Conservation (phyloP, 2,329 filamentous ascomycete genomes). For the Pseudogymnoascus sp. region DNA sequence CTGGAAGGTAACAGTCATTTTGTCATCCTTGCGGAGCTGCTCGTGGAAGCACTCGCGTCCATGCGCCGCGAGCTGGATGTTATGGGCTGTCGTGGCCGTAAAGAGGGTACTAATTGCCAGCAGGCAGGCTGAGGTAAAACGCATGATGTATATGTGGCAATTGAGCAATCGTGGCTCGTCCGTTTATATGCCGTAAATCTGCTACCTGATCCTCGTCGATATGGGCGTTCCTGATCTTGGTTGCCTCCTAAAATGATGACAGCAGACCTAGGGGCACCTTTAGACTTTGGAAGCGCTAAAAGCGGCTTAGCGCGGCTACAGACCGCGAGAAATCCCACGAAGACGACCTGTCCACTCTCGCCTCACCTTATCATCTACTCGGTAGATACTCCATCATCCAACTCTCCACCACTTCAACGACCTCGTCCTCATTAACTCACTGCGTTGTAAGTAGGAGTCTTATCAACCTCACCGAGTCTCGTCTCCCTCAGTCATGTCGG, state of each 20-base stretch:
- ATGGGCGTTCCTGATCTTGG: conserved; percentile 9
- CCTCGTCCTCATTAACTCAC: conserved; percentile 8
- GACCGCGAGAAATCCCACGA: conserved; percentile 10
- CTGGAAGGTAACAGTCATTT: conserved; percentile 98
- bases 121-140: conserved; percentile 25
- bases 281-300: conserved; percentile 7
- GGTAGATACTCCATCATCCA: conserved; percentile 9
- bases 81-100: conserved; percentile 69
- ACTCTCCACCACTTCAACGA: conserved; percentile 11
- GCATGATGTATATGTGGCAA: conserved; percentile 22
- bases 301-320: conserved; percentile 10
- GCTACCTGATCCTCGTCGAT: conserved; percentile 7
- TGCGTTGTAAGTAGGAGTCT: conserved; percentile 9
- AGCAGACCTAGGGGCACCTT: conserved; percentile 10
- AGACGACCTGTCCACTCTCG: conserved; percentile 12
- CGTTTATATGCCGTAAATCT: conserved; percentile 1
- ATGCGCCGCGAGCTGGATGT: conserved; percentile 89
- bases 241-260: conserved; percentile 4
- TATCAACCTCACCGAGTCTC: conserved; percentile 3
- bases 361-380: conserved; percentile 10
- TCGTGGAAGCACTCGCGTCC: conserved; percentile 98
- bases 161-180: conserved; percentile 5
- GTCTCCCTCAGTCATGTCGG: neutral
- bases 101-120: conserved; percentile 25
- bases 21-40: conserved; percentile 82